phyloP scores from a whole-genome alignment of 2,329 filamentous ascomycete genomes.

The Pezicula carpinea region DNA sequence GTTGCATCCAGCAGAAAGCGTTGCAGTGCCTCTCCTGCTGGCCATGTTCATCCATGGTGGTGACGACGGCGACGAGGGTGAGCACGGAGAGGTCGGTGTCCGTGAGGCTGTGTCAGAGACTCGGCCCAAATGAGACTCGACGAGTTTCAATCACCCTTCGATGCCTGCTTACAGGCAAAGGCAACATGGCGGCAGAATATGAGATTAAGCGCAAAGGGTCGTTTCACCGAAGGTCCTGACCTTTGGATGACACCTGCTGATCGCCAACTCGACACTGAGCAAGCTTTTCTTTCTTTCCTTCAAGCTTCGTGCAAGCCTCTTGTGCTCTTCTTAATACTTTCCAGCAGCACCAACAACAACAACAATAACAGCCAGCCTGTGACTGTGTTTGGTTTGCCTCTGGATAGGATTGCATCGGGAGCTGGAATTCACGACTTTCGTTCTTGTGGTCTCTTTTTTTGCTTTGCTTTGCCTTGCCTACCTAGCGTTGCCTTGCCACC shows the following conservation, averaged over 20 bases:
- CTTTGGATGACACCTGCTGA: too few species aligned
- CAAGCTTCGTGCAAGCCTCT: too few species aligned
- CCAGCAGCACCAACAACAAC: too few species aligned
- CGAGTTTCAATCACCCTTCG: not conserved
- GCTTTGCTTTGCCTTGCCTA: conserved; percentile 10
- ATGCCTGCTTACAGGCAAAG: not conserved
- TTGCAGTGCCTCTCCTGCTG: too few species aligned
- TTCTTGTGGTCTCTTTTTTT: conserved; percentile 8
- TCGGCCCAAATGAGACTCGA: not conserved
- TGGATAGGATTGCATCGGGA: not conserved
- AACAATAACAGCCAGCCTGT: too few species aligned
- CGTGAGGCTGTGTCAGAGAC: not conserved
- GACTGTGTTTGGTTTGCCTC: too few species aligned
- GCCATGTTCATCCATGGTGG: too few species aligned
- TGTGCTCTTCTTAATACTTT: too few species aligned
- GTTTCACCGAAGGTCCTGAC: not conserved
- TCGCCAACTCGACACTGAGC: too few species aligned
- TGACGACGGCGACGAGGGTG: not conserved
- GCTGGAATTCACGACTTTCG: not conserved
- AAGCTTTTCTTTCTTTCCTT: too few species aligned
- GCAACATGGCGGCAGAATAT: not conserved
- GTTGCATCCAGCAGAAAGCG: too few species aligned
- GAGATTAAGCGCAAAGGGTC: not conserved
- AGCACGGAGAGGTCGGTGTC: not conserved
- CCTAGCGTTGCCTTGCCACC: conserved; percentile 12